Conservation (phyloP, 2,329 filamentous ascomycete species). For the Orbilia brochopaga region DNA sequence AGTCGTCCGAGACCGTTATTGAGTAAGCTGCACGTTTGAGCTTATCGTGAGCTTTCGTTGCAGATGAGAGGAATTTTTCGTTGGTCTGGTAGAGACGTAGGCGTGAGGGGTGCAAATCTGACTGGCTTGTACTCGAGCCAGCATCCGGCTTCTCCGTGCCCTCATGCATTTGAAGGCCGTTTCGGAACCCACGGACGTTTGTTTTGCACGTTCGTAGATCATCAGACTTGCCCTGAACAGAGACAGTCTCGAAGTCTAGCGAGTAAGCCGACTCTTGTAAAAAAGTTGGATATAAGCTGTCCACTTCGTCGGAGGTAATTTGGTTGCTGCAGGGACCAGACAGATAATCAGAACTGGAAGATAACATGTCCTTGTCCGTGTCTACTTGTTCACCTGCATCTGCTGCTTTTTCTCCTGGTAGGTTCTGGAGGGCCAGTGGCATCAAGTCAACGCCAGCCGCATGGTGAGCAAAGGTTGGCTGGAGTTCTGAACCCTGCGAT, state of each 20-base stretch:
- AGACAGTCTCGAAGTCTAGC: neutral
- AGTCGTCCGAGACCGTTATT: neutral
- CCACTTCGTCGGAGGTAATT: no score
- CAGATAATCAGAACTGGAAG: no score
- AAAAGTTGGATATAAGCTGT: no score
- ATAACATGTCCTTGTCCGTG: no score
- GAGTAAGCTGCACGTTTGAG: slow-evolving; percentile 13
- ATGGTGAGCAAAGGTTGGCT: no score
- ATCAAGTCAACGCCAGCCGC: no score
- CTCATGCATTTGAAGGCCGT: slow-evolving; percentile 20
- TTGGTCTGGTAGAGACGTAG: slow-evolving; percentile 2
- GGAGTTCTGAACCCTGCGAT: no score
- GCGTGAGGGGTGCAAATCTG: slow-evolving; percentile 4
- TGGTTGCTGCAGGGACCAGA: no score
- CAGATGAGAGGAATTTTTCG: slow-evolving; percentile 12
- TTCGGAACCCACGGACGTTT: slow-evolving; percentile 8
- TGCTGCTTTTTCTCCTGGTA: no score
- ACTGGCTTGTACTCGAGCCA: neutral
- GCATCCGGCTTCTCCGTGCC: neutral
- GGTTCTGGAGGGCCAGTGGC: no score
- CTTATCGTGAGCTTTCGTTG: slow-evolving; percentile 3
- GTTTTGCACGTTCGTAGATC: slow-evolving; percentile 10
- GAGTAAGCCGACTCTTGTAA: no score
- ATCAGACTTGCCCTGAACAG: neutral
- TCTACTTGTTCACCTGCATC: no score